Evolutionary conservation across 257 asterid species (phyloP), one percentile per base, ranked within the genome.

Genomic region (Jasminum sambac): DNA sequence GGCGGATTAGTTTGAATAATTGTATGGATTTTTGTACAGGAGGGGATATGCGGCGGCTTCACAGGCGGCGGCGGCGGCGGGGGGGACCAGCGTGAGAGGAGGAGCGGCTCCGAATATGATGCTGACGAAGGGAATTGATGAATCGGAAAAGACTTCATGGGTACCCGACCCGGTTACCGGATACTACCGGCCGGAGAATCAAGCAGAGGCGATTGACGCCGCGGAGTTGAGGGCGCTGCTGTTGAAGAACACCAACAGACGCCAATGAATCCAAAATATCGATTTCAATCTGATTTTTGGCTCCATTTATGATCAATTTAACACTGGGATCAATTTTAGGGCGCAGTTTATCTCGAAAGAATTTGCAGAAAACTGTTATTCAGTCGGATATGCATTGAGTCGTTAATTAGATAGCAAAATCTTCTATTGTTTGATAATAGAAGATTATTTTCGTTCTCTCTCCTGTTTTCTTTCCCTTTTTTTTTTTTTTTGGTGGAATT

Each of bases 91-190:
- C 26, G 66, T 41, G 0, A 64, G n/a, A 52, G 65, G 83, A 74
- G 55, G 60, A 5, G 64, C 39, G 19, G 64, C 72, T 24, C 42
- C 71, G 61, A 80, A 67, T 59, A 23, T 80, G 74, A 72, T 83
- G 74, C 21, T 69, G 73, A 77, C 64, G 46, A 75, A 78, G 40
- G 79, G 79, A 71, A 79, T 82, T 39, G 88, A 87, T 36, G 96
- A 90, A 11, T 25, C 90, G 4, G 36, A 19, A 12, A 80, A 81
- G 79, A 82, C 74, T n/a, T 70, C 97, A 16, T 90, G 96, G 97
- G 89, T 81, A 8, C 97, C 96, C 24, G 97, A 90, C 70, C 97
- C 97, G 8, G 80, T 78, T 0, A 88, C 97, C 13, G 97, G 97
- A 2, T 85, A 85, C 63, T 90, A 90, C 85, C 74, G 96, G 52